Evolutionary conservation across 345 rosid species (phyloP).

Genomic region (Eucalyptus lansdowneana): DNA sequence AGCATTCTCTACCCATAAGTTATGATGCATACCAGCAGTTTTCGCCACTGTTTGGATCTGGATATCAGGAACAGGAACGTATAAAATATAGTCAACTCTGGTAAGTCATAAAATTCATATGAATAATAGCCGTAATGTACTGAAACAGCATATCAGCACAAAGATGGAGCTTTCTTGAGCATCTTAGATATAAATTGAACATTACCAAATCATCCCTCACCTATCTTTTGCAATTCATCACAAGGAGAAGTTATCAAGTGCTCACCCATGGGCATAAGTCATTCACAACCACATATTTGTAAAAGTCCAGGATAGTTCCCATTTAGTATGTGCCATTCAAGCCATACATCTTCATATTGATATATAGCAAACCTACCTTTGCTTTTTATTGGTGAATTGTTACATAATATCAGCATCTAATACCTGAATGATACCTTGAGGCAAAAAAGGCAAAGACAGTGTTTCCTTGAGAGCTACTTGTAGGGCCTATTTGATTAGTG

Average conservation of each 20-base stretch:
- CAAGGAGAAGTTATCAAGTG: neutral
- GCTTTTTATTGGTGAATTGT: neutral
- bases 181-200: neutral
- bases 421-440: neutral
- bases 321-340: neutral
- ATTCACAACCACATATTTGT: neutral
- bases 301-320: neutral
- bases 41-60: constrained; percentile 79
- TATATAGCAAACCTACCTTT: neutral
- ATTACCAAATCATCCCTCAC: neutral
- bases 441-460: neutral
- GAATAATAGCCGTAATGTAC: neutral
- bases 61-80: neutral
- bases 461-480: neutral
- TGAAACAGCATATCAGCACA: neutral
- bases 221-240: neutral
- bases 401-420: neutral
- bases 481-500: neutral
- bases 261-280: neutral
- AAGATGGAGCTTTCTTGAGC: neutral
- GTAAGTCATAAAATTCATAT: neutral
- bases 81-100: neutral
- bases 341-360: neutral
- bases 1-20: constrained; percentile 98
- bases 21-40: constrained; percentile 55